Percentiles rank a stretch among this genome's conserved stretches.
Evolutionary conservation across 495 filamentous ascomycete species (phyloP).

Genomic region (Aspergillus funiculosus): DNA sequence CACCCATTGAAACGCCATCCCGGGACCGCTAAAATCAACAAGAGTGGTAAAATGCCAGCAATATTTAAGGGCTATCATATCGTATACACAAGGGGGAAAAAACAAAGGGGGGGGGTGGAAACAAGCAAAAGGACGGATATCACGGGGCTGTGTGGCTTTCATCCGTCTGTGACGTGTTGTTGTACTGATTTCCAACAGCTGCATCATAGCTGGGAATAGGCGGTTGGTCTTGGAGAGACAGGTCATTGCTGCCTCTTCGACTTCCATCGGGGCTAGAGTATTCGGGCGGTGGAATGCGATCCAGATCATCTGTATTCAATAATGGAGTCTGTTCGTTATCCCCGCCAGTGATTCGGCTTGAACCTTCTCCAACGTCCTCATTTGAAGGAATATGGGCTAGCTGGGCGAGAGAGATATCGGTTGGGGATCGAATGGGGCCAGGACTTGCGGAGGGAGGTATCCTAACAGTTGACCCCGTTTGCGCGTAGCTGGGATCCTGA

Average conservation of each 20-base stretch:
- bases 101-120: constrained; percentile 1
- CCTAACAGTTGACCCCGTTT: constrained; percentile 49
- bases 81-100: constrained; percentile 14
- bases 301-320: constrained; percentile 31
- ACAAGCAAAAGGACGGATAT: constrained; percentile 1
- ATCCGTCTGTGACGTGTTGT: constrained; percentile 8
- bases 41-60: constrained; percentile 10
- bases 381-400: constrained; percentile 64
- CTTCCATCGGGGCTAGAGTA: constrained; percentile 66
- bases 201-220: constrained; percentile 61
- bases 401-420: constrained; percentile 88
- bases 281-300: constrained; percentile 55
- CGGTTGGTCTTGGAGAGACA: constrained; percentile 36
- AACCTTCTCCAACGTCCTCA: constrained; percentile 71
- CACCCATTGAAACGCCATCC: constrained; percentile 24
- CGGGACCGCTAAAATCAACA: constrained; percentile 29
- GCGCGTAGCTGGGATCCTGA: constrained; percentile 39
- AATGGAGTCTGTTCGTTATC: constrained; percentile 29
- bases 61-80: constrained; percentile 10
- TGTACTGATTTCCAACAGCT: constrained; percentile 41
- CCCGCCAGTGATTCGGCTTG: constrained; percentile 48
- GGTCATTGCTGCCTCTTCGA: constrained; percentile 48
- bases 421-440: constrained; percentile 85
- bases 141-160: constrained; percentile 2
- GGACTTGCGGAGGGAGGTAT: constrained; percentile 73